These are phyloP conservation scores for Nigrospora oryzae DNA, from an alignment of 2,329 filamentous ascomycete species.

Conservation along the genomic window DNA sequence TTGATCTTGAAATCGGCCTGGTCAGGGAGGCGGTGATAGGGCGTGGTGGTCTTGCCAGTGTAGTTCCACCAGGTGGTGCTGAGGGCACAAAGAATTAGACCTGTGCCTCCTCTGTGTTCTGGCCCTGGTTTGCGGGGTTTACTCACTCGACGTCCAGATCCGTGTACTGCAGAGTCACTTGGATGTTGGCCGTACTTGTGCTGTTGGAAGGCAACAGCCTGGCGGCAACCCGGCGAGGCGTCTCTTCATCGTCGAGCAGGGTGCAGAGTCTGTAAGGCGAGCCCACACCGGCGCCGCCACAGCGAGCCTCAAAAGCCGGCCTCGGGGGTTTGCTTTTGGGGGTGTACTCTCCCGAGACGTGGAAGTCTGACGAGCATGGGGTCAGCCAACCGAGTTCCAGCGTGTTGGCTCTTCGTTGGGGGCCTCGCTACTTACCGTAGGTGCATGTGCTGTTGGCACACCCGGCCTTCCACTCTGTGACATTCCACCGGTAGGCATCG, in stretches of 20 bases:
- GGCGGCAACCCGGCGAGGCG: constrained; percentile 15
- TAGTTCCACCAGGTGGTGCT: constrained; percentile 23
- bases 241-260: constrained; percentile 11
- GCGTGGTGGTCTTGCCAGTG: constrained; percentile 17
- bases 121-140: constrained; percentile 2
- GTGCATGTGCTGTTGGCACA: constrained; percentile 10
- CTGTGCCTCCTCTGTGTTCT: too few species aligned
- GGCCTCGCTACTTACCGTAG: constrained; percentile 13
- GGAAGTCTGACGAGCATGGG: constrained; percentile 13
- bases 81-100: background rate
- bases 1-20: constrained; percentile 19
- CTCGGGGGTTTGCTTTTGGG: constrained; percentile 11
- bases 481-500: constrained; percentile 15
- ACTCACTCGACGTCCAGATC: constrained; percentile 17
- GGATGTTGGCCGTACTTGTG: constrained; percentile 12
- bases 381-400: too few species aligned
- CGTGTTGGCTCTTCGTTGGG: background rate
- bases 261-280: constrained; percentile 16
- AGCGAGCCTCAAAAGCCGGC: constrained; percentile 22
- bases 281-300: constrained; percentile 17
- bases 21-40: constrained; percentile 16
- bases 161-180: constrained; percentile 20
- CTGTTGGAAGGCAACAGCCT: constrained; percentile 16
- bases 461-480: constrained; percentile 17
- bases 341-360: constrained; percentile 19